Conservation (phyloP, 768 basidiomycete species). For the Pulveroboletus ravenelii region DNA sequence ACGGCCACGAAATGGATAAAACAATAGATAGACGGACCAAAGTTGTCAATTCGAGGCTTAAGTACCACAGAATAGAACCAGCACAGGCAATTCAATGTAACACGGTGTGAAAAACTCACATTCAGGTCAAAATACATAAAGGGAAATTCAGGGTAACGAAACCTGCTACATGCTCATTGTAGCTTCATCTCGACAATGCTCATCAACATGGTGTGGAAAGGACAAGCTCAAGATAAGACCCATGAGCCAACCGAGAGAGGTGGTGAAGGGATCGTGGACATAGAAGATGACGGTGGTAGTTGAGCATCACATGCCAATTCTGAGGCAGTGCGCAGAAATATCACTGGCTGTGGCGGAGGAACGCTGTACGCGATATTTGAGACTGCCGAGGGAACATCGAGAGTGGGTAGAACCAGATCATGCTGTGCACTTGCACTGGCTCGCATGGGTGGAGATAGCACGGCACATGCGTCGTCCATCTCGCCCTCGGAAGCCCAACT, state of each 20-base stretch:
- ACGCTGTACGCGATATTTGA: conserved; percentile 1
- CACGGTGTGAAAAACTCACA: background rate
- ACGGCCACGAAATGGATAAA: too few species aligned
- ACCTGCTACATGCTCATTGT: background rate
- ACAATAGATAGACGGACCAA: too few species aligned
- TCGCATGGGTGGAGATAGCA: conserved; percentile 12
- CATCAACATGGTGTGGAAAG: conserved; percentile 12
- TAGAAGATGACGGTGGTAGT: background rate
- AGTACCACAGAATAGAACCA: background rate
- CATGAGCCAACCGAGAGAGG: conserved; percentile 14
- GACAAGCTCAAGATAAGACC: conserved; percentile 17
- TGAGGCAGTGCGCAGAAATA: conserved; percentile 21
- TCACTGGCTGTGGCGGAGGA: conserved; percentile 10
- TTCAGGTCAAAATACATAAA: background rate
- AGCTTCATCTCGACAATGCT: background rate
- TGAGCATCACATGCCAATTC: conserved; percentile 16
- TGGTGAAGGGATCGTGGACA: background rate
- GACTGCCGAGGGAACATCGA: conserved; percentile 63
- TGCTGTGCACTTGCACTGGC: conserved; percentile 49
- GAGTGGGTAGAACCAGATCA: conserved; percentile 71
- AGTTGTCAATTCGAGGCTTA: background rate
- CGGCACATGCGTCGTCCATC: conserved; percentile 2
- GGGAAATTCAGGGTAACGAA: background rate
- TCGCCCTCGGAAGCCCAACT: conserved; percentile 5
- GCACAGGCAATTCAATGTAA: background rate